These are phyloP conservation scores for Gossypium rotundifolium DNA, from an alignment of 345 rosid genomes.

Conservation along the genomic window DNA sequence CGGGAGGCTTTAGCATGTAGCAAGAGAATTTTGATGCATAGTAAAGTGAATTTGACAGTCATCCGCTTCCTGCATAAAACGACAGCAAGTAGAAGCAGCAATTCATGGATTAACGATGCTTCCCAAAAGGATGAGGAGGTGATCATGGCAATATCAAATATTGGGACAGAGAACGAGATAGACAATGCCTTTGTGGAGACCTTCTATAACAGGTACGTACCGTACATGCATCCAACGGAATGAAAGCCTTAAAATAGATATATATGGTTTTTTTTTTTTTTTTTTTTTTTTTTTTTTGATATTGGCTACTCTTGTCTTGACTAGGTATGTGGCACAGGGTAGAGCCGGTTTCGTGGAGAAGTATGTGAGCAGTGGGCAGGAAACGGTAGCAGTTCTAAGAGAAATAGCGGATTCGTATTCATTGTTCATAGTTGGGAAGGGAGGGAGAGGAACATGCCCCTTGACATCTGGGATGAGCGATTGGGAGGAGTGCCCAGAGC, in stretches of 20 bases:
- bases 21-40: slow-evolving; percentile 42
- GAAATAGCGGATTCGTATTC: slow-evolving; percentile 50
- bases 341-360: slow-evolving; percentile 52
- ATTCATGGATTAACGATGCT: not conserved
- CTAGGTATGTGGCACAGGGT: slow-evolving; percentile 57
- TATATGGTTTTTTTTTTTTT: not conserved
- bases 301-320: not conserved
- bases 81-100: not conserved
- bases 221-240: not conserved
- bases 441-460: slow-evolving; percentile 35
- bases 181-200: slow-evolving; percentile 53
- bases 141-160: slow-evolving; percentile 39
- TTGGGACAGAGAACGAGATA: slow-evolving; percentile 31
- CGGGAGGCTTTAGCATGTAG: slow-evolving; percentile 81
- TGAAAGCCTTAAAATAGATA: not conserved
- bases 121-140: slow-evolving; percentile 27
- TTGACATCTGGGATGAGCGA: slow-evolving; percentile 64
- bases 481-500: slow-evolving; percentile 91
- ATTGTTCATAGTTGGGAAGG: slow-evolving; percentile 62
- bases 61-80: slow-evolving; percentile 35
- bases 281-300: not conserved
- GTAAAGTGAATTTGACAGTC: slow-evolving; percentile 48
- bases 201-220: slow-evolving; percentile 48
- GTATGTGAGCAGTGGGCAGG: slow-evolving; percentile 32
- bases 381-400: slow-evolving; percentile 42